Percentiles rank a stretch among this genome's conserved stretches.
Conservation (phyloP, 805 yeast genomes). For the Wickerhamomyces bisporus region DNA sequence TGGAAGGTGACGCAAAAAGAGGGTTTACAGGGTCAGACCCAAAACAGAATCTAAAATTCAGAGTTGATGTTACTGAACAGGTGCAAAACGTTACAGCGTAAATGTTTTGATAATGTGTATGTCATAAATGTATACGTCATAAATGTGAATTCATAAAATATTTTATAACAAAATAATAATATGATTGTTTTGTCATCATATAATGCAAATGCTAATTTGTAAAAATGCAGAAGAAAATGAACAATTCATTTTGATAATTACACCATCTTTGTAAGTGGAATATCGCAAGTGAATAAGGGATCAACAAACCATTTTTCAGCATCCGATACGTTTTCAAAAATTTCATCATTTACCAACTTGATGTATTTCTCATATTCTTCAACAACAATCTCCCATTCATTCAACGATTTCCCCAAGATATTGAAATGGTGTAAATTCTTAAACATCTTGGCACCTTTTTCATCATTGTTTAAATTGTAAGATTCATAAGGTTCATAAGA, state of each 20-base stretch:
- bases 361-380: slow-evolving; percentile 14
- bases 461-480: too few species aligned
- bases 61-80: slow-evolving; percentile 1
- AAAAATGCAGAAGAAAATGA: too few species aligned
- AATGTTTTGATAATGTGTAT: too few species aligned
- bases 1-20: neutral
- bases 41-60: slow-evolving; percentile 1
- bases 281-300: slow-evolving; percentile 13
- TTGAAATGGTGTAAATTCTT: slow-evolving; percentile 19
- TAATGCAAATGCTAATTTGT: too few species aligned
- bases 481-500: too few species aligned
- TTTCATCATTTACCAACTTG: slow-evolving; percentile 2
- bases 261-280: slow-evolving; percentile 10
- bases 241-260: neutral
- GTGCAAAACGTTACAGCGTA: too few species aligned
- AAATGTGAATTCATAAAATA: too few species aligned
- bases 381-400: slow-evolving; percentile 45
- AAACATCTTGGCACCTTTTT: neutral
- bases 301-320: slow-evolving; percentile 8
- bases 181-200: too few species aligned
- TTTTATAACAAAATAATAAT: too few species aligned
- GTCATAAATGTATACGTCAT: too few species aligned
- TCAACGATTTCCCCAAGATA: slow-evolving; percentile 41
- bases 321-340: neutral
- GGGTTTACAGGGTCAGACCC: slow-evolving; percentile 2